Evolutionary conservation across 2,329 filamentous ascomycete genomes (phyloP).

Genomic region (Teratosphaeria nubilosa): DNA sequence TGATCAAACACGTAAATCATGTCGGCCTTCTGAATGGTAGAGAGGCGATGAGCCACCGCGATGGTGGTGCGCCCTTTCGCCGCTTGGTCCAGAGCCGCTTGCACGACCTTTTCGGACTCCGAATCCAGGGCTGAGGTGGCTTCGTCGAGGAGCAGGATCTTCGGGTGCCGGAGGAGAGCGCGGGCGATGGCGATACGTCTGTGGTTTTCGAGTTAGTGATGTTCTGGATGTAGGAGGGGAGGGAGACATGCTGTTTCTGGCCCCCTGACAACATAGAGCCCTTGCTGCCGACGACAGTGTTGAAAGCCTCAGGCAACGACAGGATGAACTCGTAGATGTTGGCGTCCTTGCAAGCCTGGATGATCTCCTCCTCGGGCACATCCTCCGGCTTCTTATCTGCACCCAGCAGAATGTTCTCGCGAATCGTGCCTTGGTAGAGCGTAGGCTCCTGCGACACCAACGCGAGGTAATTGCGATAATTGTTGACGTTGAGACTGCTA

Average conservation of each 20-base stretch:
- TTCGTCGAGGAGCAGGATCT: constrained; percentile 74
- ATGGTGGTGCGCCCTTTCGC: constrained; percentile 68
- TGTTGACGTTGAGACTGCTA: constrained; percentile 67
- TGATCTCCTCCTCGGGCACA: constrained; percentile 61
- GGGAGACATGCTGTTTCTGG: constrained; percentile 65
- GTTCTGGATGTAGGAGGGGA: neutral
- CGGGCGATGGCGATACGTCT: constrained; percentile 69
- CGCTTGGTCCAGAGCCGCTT: constrained; percentile 70
- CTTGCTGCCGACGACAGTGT: constrained; percentile 62
- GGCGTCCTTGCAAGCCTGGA: constrained; percentile 74
- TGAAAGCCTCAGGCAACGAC: constrained; percentile 54
- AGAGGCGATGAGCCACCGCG: constrained; percentile 83
- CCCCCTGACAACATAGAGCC: constrained; percentile 78
- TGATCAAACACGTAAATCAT: constrained; percentile 95
- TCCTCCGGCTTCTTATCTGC: constrained; percentile 47
- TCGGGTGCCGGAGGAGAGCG: constrained; percentile 81
- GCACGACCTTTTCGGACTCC: constrained; percentile 69
- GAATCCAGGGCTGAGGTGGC: constrained; percentile 60
- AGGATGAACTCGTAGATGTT: constrained; percentile 91
- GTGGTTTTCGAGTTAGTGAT: neutral
- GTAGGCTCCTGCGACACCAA: constrained; percentile 93
- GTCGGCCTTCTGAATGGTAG: constrained; percentile 89
- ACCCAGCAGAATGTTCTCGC: constrained; percentile 81
- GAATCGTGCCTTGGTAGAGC: constrained; percentile 83
- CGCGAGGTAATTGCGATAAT: constrained; percentile 73